Base-by-base conservation (phyloP, 176 grass and related monocot genomes). In the Otatea glauca region DNA sequence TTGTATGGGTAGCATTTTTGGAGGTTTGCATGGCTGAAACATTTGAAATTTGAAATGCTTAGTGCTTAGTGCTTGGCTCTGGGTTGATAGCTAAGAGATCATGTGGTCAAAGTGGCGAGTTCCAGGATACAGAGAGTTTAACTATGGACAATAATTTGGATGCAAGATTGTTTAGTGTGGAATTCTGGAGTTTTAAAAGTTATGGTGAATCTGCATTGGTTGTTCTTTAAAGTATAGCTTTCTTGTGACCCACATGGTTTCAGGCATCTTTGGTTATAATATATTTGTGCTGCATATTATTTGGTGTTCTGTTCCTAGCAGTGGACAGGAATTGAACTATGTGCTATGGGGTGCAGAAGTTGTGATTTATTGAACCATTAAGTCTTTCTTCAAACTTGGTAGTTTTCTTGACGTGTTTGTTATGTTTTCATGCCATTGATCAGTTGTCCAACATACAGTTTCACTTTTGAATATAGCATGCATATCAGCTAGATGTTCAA, bases 401-500 rank as follows among this genome's bases (percentile, higher is more conserved):
- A 56, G 35, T 72, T 48, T 64, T 21, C 7, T 48, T 83, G 80
- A 54, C 58, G 20, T 5, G 43, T 11, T 72, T 81, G 15, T 77
- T 5, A 5, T 82, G 39, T 70, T 74, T 80, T 67, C 65, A 65
- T 73, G 16, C 21, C 21, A 67, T 61, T 44, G 3, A 59, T 65
- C 58, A 17, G 35, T 71, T 76, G n/a, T 62, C 35, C 17, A 18
- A 34, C 16, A 70, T 41, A 21, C 29, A 42, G 12, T 65, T 70
- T 50, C 83, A 23, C 45, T 68, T 59, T 43, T 34, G 16, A 62
- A 63, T 81, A 68, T 38, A 82, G 9, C 62, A 68, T 75, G 37
- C 62, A 81, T 76, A 41, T 84, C 37, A 55, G 55, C 61, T 85
- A 53, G 16, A 79, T 53, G 67, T 84, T 53, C 59, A 44, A 21